A percentile compares a stretch with the other conserved stretches of the same genome.
phyloP scores from a whole-genome alignment of 78 protist species.

The Capsaspora owczarzaki region DNA sequence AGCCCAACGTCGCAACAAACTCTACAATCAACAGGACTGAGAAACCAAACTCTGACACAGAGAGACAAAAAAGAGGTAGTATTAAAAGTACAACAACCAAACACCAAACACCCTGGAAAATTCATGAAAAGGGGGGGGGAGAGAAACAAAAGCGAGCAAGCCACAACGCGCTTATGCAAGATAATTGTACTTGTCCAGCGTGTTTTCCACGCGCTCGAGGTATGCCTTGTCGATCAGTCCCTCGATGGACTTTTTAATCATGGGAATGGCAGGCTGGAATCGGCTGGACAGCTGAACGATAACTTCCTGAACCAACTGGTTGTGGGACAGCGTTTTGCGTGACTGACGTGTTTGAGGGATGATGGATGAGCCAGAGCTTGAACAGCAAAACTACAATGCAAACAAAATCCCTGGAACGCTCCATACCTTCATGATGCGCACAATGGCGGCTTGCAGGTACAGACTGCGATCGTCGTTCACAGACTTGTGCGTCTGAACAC shows the following conservation, averaged over 20 bases:
- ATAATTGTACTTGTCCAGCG: neutral
- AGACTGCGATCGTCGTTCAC: constrained; percentile 75
- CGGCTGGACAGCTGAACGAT: constrained; percentile 8
- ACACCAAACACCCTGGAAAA: too few species aligned
- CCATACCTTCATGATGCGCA: constrained; percentile 86
- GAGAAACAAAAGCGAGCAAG: too few species aligned
- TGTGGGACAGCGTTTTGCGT: constrained; percentile 63
- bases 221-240: constrained; percentile 60
- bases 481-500: constrained; percentile 50
- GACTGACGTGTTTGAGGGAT: too few species aligned
- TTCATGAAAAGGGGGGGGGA: too few species aligned
- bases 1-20: too few species aligned
- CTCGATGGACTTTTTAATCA: constrained; percentile 77
- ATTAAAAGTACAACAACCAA: too few species aligned
- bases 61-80: too few species aligned
- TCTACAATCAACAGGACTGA: too few species aligned
- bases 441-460: constrained; percentile 75
- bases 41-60: too few species aligned
- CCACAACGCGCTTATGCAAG: neutral
- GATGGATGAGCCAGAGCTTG: too few species aligned
- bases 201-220: neutral
- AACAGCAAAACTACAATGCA: too few species aligned
- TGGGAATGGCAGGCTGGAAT: constrained; percentile 8
- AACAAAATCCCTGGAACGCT: too few species aligned
- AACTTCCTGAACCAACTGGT: constrained; percentile 65